Base-by-base conservation (phyloP, 345 rosid genomes). In the Cardiospermum halicacabum region DNA sequence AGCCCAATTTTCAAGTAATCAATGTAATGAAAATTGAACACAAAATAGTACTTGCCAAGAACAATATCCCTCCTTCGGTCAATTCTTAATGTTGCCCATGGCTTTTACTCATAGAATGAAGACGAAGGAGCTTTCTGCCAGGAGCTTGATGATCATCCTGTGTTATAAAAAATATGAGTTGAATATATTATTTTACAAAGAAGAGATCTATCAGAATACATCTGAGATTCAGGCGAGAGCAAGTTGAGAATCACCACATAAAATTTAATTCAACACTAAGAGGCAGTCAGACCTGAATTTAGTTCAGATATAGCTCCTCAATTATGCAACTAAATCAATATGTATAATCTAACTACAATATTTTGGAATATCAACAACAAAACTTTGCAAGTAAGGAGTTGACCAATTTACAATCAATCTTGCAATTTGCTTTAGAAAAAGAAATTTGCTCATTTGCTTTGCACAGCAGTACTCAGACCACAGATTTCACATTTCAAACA, bases 101-200 rank as follows among this genome's bases (percentile, higher is more conserved):
- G 76, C 81, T 78, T 82, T 78, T 85, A 81, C 81, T 86, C 62
- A 86, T 71, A 64, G 96, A 83, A 47, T 76, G 86, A 63, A 71
- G 80, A 37, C 69, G 81, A 75, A 82, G 71, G 74, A 93, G 91
- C 75, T 82, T 86, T 65, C 69, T 82, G 56, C 88, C 74, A 26
- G 92, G 84, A 55, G 89, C 74, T 60, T 69, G 89, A 75, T 86
- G 81, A 72, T 90, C 96, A 85, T 88, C 97, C 98, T 93, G 78
- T 22, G 26, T 26, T 56, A 72, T 54, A 26, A 31, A 31, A 69
- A 56, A 54, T n/a, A n/a, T n/a, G n/a, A n/a, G n/a, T n/a, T n/a
- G n/a, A n/a, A 13, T 16, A 79, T 39, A 2, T 53, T 19, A 24
- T 19, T 49, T 39, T 30, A 42, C 43, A 47, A 51, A 19, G 42